These are phyloP conservation scores for Ceratobasidium sp. DNA, from an alignment of 1,284 basidiomycete genomes.

Conservation along the genomic window DNA sequence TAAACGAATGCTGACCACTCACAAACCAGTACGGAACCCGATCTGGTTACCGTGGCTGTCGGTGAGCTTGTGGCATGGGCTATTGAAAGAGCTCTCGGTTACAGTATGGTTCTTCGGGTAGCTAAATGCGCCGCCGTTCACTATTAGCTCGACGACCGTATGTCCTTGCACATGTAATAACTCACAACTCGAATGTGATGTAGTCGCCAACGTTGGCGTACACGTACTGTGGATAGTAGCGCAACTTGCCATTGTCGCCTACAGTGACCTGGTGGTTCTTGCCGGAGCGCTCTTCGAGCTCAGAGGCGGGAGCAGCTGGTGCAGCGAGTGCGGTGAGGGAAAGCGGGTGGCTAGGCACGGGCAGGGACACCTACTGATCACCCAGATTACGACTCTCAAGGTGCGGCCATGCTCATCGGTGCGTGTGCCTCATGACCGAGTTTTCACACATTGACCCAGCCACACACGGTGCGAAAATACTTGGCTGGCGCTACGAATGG, in stretches of 20 bases:
- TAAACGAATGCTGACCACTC: too few relatives aligned
- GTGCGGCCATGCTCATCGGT: too few relatives aligned
- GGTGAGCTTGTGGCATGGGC: too few relatives aligned
- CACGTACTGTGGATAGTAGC: constrained; percentile 24
- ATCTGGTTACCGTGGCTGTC: background rate
- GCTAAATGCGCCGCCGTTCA: background rate
- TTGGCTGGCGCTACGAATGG: too few relatives aligned
- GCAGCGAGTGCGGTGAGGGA: constrained; percentile 9
- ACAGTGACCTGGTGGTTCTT: constrained; percentile 17
- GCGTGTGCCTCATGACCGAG: too few relatives aligned
- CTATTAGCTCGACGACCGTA: too few relatives aligned
- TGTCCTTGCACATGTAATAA: background rate
- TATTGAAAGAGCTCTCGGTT: constrained; percentile 27
- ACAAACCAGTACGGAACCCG: constrained; percentile 26
- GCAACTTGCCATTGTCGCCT: background rate
- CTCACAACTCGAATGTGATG: background rate
- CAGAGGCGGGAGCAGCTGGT: too few relatives aligned
- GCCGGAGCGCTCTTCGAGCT: constrained; percentile 8
- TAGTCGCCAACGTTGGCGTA: too few relatives aligned
- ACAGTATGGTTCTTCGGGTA: constrained; percentile 26
- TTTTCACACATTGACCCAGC: too few relatives aligned
- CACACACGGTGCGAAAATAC: too few relatives aligned
- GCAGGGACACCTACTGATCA: too few relatives aligned
- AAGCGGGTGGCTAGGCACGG: background rate
- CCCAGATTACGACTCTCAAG: too few relatives aligned